A percentile compares a stretch with the other conserved stretches of the same genome.
Evolutionary conservation across 495 filamentous ascomycete genomes (phyloP).

Genomic region (Ramalina peruviana): DNA sequence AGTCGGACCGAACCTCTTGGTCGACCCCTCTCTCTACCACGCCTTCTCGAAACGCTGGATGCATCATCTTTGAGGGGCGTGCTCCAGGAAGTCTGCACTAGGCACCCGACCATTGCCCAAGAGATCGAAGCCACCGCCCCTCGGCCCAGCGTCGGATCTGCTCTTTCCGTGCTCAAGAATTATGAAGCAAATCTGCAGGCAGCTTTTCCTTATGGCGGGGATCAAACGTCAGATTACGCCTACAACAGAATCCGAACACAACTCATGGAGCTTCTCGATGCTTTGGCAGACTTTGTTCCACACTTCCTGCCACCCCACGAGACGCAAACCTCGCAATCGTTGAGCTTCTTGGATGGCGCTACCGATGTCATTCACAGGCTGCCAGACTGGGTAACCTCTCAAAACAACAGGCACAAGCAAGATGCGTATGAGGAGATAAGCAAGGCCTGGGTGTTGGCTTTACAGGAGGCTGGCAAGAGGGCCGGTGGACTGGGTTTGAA

Average conservation of each 20-base stretch:
- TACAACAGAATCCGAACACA: slow-evolving; percentile 84
- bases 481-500: slow-evolving; percentile 86
- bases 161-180: slow-evolving; percentile 61
- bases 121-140: slow-evolving; percentile 81
- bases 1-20: slow-evolving; percentile 56
- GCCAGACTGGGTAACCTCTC: slow-evolving; percentile 72
- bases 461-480: slow-evolving; percentile 79
- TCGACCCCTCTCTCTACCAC: slow-evolving; percentile 63
- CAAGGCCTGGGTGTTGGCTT: slow-evolving; percentile 83
- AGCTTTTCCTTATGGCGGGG: slow-evolving; percentile 78
- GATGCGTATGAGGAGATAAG: slow-evolving; percentile 92
- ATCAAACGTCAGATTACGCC: slow-evolving; percentile 75
- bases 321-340: slow-evolving; percentile 57
- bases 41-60: slow-evolving; percentile 83
- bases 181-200: slow-evolving; percentile 65
- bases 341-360: slow-evolving; percentile 76
- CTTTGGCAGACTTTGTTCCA: slow-evolving; percentile 82
- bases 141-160: slow-evolving; percentile 65
- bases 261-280: slow-evolving; percentile 68
- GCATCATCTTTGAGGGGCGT: slow-evolving; percentile 67
- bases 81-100: slow-evolving; percentile 75
- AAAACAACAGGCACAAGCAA: slow-evolving; percentile 81
- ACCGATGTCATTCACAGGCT: slow-evolving; percentile 82
- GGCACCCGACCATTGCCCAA: slow-evolving; percentile 64
- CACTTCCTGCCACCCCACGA: slow-evolving; percentile 92